Evolutionary conservation across 495 filamentous ascomycete genomes (phyloP), one percentile per base, ranked within the genome.

Genomic region (Cenococcum geophilum): DNA sequence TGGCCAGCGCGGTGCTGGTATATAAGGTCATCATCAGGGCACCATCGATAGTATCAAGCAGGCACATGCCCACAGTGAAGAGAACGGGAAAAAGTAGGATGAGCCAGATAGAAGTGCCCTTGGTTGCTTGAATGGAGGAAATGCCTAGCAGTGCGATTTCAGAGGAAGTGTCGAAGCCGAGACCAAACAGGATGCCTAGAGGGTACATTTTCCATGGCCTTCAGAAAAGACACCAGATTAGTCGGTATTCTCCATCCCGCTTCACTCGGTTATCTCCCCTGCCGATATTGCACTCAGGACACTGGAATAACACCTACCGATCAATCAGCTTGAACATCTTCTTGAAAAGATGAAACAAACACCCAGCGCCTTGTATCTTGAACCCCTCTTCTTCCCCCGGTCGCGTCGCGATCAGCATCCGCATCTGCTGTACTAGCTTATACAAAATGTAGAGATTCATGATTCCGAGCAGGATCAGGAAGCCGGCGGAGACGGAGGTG

Each of bases 191-290:
- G 3, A 96, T 77, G 4, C 92, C 92, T 4, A 97, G 76, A 5
- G 91, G 90, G 71, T 95, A 87, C 92, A 97, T 98, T 74, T 98
- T 98, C 93, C 93, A 98, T 0, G 91, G 89, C 5, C 80, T 32
- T 2, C 2, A 32, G 27, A 32, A 32, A n/a, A n/a, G n/a, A n/a
- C n/a, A n/a, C n/a, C n/a, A n/a, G n/a, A n/a, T n/a, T n/a, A n/a
- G 6, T 32, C 6, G 6, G 27, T 6, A 6, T 32, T 32, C 6
- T 82, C 32, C 21, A 14, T 18, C n/a, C 67, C 40, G 22, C 16
- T 43, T 9, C 14, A 16, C 23, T 64, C 48, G 21, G n/a, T n/a
- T n/a, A n/a, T n/a, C n/a, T n/a, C n/a, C n/a, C n/a, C n/a, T n/a
- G n/a, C n/a, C n/a, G n/a, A n/a, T n/a, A n/a, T 51, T 51, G 40